Base-by-base conservation (phyloP, 2,329 filamentous ascomycete species). In the Chrysoporthe puriensis region DNA sequence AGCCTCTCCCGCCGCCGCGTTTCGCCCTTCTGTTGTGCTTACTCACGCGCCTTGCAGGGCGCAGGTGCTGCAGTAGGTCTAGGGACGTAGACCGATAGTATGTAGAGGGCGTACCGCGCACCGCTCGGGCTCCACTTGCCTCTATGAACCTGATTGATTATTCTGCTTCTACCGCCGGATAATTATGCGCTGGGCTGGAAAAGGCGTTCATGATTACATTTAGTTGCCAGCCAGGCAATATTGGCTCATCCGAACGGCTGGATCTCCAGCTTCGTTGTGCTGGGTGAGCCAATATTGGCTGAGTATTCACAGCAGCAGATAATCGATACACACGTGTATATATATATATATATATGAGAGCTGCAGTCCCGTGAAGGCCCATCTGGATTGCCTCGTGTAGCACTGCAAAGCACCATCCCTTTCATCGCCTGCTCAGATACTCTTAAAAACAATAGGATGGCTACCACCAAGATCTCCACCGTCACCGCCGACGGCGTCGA, bases 401-500 rank as follows among this genome's bases (percentile, higher is more conserved):
- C 36, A 1, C 36, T 7, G 4, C 36, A 40, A 2, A 26, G 26
- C 2, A 26, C 26, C 26, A 26, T 26, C 2, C 26, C 26, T 26
- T 26, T 26, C 26, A 26, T 26, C 26, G 26, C 26, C 26, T 26
- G 26, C 26, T 26, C 26, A 26, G 26, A 26, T 26, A 26, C 26
- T 26, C 26, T 26, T 26, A 26, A 26, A 26, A 26, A 2, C 26
- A 26, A 32, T 3, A 66, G 32, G 8, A 69, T 65, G 58, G 40
- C 64, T 26, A 67, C 65, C 13, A 66, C 70, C 13, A 66, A 70
- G 40, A 65, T 72, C 18, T 58, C 70, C 46, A 73, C 64, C 42
- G 54, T 79, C 21, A 60, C 72, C 1, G 75, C 75, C 14, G 76
- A 79, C 67, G 80, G 78, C 58, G 63, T 80, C 21, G 71, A 77